A percentile compares a stretch with the other conserved stretches of the same genome.
Conservation (phyloP, 164 flowering plant genomes). For the Vitis rupestris region DNA sequence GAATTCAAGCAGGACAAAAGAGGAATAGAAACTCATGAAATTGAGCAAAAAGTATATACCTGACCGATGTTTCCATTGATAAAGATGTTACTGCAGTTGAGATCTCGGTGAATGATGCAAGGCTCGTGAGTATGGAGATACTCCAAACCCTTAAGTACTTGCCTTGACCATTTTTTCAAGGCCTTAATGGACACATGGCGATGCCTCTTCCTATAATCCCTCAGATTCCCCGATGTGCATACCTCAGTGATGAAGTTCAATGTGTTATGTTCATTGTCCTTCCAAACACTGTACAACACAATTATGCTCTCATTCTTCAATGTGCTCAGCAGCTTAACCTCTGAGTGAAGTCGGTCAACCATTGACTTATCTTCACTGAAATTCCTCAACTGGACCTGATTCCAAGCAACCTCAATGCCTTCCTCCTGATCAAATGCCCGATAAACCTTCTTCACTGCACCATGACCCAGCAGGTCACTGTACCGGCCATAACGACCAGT, state of each 20-base stretch:
- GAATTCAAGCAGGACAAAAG: neutral
- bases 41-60: conserved; percentile 22
- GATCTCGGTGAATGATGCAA: conserved; percentile 56
- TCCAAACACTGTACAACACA: conserved; percentile 50
- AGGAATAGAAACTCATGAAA: neutral
- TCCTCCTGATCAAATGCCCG: conserved; percentile 82
- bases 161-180: conserved; percentile 54
- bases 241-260: conserved; percentile 59
- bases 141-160: conserved; percentile 53
- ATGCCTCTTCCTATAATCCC: conserved; percentile 51
- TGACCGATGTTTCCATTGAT: conserved; percentile 55
- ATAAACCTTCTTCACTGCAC: conserved; percentile 79
- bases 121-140: conserved; percentile 64
- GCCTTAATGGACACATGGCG: conserved; percentile 51
- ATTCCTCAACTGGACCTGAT: conserved; percentile 50
- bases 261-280: conserved; percentile 34
- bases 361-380: conserved; percentile 43
- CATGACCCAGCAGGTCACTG: conserved; percentile 58
- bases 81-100: conserved; percentile 56
- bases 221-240: conserved; percentile 52
- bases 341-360: conserved; percentile 48
- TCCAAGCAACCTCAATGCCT: conserved; percentile 92
- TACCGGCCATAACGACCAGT: conserved; percentile 71
- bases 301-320: conserved; percentile 53
- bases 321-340: conserved; percentile 41